Percentiles rank a stretch among this genome's conserved stretches.
These are phyloP conservation scores for Colletotrichum limetticola DNA, from an alignment of 2,329 filamentous ascomycete species.

Conservation along the genomic window DNA sequence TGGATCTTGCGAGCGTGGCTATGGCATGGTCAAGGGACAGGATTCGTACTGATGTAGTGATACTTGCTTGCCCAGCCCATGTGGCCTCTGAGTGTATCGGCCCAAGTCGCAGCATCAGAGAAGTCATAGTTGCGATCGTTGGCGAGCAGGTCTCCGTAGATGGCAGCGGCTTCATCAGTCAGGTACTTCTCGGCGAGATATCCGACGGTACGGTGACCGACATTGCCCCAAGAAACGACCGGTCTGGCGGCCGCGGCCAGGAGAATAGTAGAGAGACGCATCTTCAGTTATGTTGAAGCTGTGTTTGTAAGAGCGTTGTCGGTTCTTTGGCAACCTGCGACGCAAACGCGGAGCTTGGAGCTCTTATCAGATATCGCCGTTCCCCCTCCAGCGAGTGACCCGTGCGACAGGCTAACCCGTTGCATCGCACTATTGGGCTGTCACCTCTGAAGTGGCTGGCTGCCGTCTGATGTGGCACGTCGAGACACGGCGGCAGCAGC, in stretches of 20 bases:
- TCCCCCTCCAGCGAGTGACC: background rate
- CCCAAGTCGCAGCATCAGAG: constrained; percentile 35
- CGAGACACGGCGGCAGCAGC: constrained; percentile 5
- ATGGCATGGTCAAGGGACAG: background rate
- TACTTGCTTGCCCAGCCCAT: constrained; percentile 36
- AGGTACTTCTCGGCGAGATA: constrained; percentile 35
- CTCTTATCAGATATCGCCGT: constrained; percentile 14
- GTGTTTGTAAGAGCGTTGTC: background rate
- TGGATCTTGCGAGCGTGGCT: background rate
- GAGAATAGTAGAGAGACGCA: constrained; percentile 15
- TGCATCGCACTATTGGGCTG: constrained; percentile 6
- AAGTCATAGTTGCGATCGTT: constrained; percentile 35
- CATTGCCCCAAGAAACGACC: constrained; percentile 28
- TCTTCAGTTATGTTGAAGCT: background rate
- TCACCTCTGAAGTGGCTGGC: constrained; percentile 17
- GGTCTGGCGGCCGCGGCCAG: constrained; percentile 3
- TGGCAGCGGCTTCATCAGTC: constrained; percentile 22
- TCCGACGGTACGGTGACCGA: constrained; percentile 35
- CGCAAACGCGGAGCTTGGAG: background rate
- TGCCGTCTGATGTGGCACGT: constrained; percentile 20
- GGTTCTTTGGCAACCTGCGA: background rate
- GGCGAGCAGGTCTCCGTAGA: constrained; percentile 33
- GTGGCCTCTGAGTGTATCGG: constrained; percentile 33
- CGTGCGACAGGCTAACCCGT: constrained; percentile 19
- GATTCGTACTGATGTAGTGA: constrained; percentile 34